Evolutionary conservation across 2,329 filamentous ascomycete species (phyloP).

Genomic region (Arthrocladium fulminans): DNA sequence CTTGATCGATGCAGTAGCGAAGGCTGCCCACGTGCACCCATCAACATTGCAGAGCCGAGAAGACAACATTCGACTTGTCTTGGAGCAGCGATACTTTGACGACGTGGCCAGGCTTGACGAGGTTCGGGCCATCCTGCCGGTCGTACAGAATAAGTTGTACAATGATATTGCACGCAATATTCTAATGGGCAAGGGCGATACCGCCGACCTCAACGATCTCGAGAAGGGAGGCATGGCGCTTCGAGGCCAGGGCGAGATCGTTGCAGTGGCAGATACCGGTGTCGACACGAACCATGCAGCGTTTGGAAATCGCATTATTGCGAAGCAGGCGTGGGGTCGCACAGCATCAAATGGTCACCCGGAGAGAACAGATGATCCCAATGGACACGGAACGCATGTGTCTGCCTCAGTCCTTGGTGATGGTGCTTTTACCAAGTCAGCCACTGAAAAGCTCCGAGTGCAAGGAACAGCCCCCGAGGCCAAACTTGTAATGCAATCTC

Average conservation of each 20-base stretch:
- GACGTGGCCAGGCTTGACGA: conserved; percentile 9
- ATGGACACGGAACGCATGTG: conserved; percentile 23
- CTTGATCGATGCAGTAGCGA: neutral
- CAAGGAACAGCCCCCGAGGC: conserved; percentile 20
- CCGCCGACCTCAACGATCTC: conserved; percentile 7
- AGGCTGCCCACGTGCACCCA: neutral
- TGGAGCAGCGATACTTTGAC: neutral
- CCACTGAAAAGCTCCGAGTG: conserved; percentile 10
- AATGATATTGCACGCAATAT: conserved; percentile 19
- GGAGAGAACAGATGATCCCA: conserved; percentile 12
- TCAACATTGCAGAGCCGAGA: neutral
- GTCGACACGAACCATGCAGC: conserved; percentile 21
- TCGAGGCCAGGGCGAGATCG: conserved; percentile 18
- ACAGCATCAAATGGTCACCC: neutral
- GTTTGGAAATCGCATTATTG: conserved; percentile 16
- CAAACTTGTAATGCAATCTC: conserved; percentile 19
- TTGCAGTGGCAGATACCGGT: conserved; percentile 22
- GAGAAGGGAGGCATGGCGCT: conserved; percentile 8
- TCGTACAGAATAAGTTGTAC: conserved; percentile 15
- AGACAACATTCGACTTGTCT: neutral
- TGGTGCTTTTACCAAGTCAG: conserved; percentile 5
- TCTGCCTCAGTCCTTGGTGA: conserved; percentile 21
- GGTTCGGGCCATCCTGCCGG: conserved; percentile 12
- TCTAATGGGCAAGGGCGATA: conserved; percentile 6
- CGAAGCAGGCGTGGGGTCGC: conserved; percentile 14